Base-by-base conservation (phyloP, 1,284 basidiomycete species). In the Malassezia dermatis region DNA sequence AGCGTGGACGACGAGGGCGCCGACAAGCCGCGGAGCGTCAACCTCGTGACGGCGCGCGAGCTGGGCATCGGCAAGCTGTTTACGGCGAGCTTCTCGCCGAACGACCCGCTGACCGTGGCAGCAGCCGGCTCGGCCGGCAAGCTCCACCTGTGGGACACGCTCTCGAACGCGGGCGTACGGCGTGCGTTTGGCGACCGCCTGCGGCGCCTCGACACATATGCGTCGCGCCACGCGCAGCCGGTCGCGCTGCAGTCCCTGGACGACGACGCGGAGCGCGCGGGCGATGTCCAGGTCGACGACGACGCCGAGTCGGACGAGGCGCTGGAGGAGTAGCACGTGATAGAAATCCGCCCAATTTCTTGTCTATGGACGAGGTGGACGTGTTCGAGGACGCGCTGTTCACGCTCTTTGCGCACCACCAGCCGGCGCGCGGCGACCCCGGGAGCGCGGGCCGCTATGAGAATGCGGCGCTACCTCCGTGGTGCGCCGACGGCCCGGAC, bases 51-150 rank as follows among this genome's bases (percentile, higher is more conserved):
- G 0, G 86, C 84, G 11, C 78, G 90, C 58, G 91, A 99, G 76
- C 79, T 99, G n/a, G 91, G 89, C 40, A 83, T 95, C 45, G 93
- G 93, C 75, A 94, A 94, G 78, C 86, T 98, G 17, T 98, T 98
- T 76, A 85, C 89, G 1, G 81, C 86, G 0, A 79, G 81, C 3
- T 96, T 88, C 80, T 91, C 88, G 21, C 93, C 94, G 0, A 89
- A 96, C 74, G 88, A 94, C 67, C 86, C 91, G 0, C 82, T 96
- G 49, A 94, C 89, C 1, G 75, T 99, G 42, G 93, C 91, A 1
- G 91, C 89, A 2, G 94, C 86, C 12, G 94, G 94, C 4, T 89
- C 87, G 7, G 86, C 88, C 66, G 93, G 88, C 2, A 88, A 86
- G 65, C 76, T 98, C 4, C 90, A 96, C 72, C 81, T 99, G 10